Conservation (phyloP, 2,329 filamentous ascomycete species). For the Pyrenochaeta sp. region DNA sequence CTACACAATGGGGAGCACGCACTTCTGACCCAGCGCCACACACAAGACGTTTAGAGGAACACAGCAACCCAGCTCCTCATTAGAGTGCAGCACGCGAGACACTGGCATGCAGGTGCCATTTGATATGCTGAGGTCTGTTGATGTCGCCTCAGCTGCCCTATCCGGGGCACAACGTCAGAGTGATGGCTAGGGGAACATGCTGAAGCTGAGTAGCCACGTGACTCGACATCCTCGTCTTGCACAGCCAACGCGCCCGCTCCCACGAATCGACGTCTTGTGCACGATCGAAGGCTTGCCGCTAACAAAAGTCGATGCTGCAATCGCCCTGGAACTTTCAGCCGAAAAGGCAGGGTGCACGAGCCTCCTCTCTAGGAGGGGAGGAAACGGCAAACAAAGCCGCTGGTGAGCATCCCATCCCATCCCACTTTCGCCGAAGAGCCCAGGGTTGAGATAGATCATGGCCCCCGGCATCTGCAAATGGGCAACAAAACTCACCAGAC, state of each 20-base stretch:
- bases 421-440: too few relatives aligned
- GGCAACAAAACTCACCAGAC: constrained; percentile 3
- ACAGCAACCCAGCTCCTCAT: too few relatives aligned
- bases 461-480: background rate
- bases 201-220: too few relatives aligned
- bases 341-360: background rate
- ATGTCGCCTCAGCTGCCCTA: too few relatives aligned
- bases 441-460: background rate
- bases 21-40: background rate
- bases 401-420: background rate
- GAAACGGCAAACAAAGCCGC: background rate
- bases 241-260: too few relatives aligned
- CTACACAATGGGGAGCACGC: background rate
- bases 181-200: background rate
- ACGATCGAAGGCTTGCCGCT: background rate
- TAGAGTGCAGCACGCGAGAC: background rate
- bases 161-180: too few relatives aligned
- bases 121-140: too few relatives aligned
- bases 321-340: background rate
- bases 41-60: too few relatives aligned
- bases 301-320: background rate
- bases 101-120: too few relatives aligned
- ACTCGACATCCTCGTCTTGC: too few relatives aligned
- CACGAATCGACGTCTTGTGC: too few relatives aligned
- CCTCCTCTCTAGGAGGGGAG: background rate